Evolutionary conservation across 345 rosid species (phyloP), one percentile per base, ranked within the genome.

Genomic region (Pistacia atlantica): DNA sequence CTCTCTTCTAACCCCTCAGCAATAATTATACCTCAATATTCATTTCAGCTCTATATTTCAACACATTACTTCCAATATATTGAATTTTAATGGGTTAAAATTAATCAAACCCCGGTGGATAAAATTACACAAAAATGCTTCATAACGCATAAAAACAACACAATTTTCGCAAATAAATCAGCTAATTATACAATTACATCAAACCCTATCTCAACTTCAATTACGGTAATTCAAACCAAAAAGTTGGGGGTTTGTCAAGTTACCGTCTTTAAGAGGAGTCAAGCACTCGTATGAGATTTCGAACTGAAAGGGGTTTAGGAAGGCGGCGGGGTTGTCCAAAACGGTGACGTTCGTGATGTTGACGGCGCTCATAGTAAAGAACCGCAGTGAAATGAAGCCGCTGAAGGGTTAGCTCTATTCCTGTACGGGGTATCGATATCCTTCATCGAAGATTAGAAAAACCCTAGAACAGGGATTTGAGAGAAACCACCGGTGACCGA

Each of bases 271-370:
- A 74, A 96, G 98, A 78, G 98, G 91, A 66, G 92, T 88, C 84
- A 96, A 85, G 75, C 99, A 92, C 89, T 96, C 99, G 77, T 96
- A 96, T 17, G 99, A 93, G 77, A 96, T 93, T 87, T 96, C 99
- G 83, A 96, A 96, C 90, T 93, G 98, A 80, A 96, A 91, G 0
- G 99, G 97, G 75, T 89, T 85, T 71, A 86, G 80, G 78, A 96
- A 96, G 8, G 94, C 89, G 33, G 99, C 97, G 7, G 98, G 98
- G 62, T 96, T 96, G 52, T 96, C 98, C 81, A 96, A 72, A 0
- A 96, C 99, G 67, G 93, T 71, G 48, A 96, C 98, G 85, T 96
- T 96, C 2, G 97, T 96, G 78, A 96, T 84, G 61, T 93, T 96
- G 71, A 96, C 93, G 10, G 97, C 97, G 74, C 99, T 96, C 97